Conservation (phyloP, 345 rosid species). For the Bretschneidera sinensis region DNA sequence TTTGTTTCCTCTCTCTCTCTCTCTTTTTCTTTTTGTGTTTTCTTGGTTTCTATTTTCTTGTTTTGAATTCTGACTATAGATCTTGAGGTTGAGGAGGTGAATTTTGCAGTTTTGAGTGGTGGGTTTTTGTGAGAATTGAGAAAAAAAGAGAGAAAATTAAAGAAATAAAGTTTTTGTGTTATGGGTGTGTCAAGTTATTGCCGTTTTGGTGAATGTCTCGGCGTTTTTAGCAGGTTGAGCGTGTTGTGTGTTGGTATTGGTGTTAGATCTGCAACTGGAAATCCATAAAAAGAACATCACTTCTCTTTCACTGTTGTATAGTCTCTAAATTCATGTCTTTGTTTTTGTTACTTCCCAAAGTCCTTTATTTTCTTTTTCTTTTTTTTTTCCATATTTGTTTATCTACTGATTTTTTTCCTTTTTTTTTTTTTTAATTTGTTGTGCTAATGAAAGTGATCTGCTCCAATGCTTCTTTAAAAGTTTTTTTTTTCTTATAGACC, state of each 20-base stretch:
- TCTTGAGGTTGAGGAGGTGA: constrained; percentile 23
- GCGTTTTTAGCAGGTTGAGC: constrained; percentile 56
- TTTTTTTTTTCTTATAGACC: too few species aligned
- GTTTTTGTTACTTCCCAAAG: constrained; percentile 4
- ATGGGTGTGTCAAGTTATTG: constrained; percentile 14
- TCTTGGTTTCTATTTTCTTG: constrained; percentile 17
- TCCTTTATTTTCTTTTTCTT: constrained; percentile 9
- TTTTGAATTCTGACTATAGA: constrained; percentile 30
- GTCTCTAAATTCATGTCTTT: constrained; percentile 9
- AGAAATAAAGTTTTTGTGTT: neutral
- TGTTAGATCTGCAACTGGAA: constrained; percentile 75
- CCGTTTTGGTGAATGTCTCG: constrained; percentile 69
- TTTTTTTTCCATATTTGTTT: constrained; percentile 7
- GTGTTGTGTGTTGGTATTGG: constrained; percentile 23
- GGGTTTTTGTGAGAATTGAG: constrained; percentile 8
- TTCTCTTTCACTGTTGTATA: constrained; percentile 34
- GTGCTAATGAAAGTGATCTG: neutral
- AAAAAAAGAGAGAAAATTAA: too few species aligned
- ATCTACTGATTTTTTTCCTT: neutral
- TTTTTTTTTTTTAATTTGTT: neutral
- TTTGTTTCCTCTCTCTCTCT: neutral
- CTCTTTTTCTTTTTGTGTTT: neutral
- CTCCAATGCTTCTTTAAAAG: neutral
- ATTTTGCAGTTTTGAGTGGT: constrained; percentile 30
- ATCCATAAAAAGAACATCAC: constrained; percentile 23